Evolutionary conservation across 2,329 filamentous ascomycete genomes (phyloP).

Genomic region (Orbilia ellipsospora): DNA sequence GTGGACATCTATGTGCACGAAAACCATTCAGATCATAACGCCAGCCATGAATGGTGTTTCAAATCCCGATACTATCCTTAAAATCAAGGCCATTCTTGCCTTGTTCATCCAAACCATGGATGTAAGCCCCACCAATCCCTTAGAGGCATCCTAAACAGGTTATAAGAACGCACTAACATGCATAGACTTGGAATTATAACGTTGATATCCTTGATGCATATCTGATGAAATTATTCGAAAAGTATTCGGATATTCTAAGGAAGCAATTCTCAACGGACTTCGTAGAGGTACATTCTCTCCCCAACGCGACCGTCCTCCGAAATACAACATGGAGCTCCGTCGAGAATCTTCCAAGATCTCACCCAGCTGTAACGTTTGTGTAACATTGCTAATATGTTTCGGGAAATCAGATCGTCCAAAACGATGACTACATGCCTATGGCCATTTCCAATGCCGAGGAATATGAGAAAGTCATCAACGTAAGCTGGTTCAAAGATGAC

Average conservation of each 20-base stretch:
- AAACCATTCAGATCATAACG: slow-evolving; percentile 82
- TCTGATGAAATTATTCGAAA: slow-evolving; percentile 88
- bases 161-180: slow-evolving; percentile 40
- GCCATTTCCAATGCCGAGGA: slow-evolving; percentile 89
- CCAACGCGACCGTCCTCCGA: slow-evolving; percentile 9
- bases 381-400: slow-evolving; percentile 46
- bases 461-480: slow-evolving; percentile 93
- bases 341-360: neutral
- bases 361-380: slow-evolving; percentile 12
- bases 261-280: slow-evolving; percentile 94
- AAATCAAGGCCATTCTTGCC: slow-evolving; percentile 91
- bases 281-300: slow-evolving; percentile 73
- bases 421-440: slow-evolving; percentile 99
- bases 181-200: slow-evolving; percentile 86
- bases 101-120: slow-evolving; percentile 99
- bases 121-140: slow-evolving; percentile 65
- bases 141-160: neutral
- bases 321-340: slow-evolving; percentile 49
- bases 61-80: slow-evolving; percentile 89
- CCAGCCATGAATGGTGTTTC: slow-evolving; percentile 81
- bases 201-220: slow-evolving; percentile 84
- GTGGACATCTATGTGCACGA: slow-evolving; percentile 97
- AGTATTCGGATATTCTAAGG: slow-evolving; percentile 92
- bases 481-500: slow-evolving; percentile 94
- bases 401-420: slow-evolving; percentile 73